These are phyloP conservation scores for Phialocephala subalpina DNA, from an alignment of 2,329 filamentous ascomycete genomes.

Conservation along the genomic window DNA sequence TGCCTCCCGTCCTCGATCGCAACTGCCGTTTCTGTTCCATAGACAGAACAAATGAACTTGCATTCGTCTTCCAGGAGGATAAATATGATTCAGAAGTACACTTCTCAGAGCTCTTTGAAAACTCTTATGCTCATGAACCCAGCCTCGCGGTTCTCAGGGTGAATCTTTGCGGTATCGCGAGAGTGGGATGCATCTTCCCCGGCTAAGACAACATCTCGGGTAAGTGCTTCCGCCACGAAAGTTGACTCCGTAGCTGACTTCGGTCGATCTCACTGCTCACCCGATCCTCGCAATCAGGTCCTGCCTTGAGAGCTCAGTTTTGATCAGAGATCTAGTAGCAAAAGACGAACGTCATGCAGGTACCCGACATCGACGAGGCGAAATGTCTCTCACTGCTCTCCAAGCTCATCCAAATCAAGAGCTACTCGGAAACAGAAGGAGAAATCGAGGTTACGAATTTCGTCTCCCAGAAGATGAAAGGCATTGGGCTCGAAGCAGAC, in stretches of 20 bases:
- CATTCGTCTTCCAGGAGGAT: too few species aligned
- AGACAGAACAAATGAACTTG: too few species aligned
- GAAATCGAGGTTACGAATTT: slow-evolving; percentile 14
- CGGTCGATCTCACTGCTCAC: too few species aligned
- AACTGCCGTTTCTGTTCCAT: too few species aligned
- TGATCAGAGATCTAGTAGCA: too few species aligned
- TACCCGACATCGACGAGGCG: slow-evolving; percentile 10
- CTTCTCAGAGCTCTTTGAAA: too few species aligned
- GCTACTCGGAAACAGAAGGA: slow-evolving; percentile 10
- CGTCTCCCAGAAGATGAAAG: slow-evolving; percentile 11
- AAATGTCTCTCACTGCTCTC: slow-evolving; percentile 10
- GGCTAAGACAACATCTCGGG: background rate
- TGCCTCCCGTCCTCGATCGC: too few species aligned
- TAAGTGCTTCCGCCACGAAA: background rate
- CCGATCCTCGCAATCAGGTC: too few species aligned
- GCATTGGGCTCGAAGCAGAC: slow-evolving; percentile 11
- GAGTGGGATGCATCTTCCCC: background rate
- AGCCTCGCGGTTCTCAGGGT: background rate
- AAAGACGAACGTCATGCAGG: background rate
- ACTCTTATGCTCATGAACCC: background rate
- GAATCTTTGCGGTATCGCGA: background rate
- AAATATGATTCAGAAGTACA: too few species aligned
- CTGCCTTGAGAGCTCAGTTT: too few species aligned
- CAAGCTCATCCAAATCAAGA: slow-evolving; percentile 15
- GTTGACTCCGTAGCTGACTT: background rate